Evolutionary conservation across 352 stramenopile species (phyloP).

Genomic region (Peronosclerospora sorghi): DNA sequence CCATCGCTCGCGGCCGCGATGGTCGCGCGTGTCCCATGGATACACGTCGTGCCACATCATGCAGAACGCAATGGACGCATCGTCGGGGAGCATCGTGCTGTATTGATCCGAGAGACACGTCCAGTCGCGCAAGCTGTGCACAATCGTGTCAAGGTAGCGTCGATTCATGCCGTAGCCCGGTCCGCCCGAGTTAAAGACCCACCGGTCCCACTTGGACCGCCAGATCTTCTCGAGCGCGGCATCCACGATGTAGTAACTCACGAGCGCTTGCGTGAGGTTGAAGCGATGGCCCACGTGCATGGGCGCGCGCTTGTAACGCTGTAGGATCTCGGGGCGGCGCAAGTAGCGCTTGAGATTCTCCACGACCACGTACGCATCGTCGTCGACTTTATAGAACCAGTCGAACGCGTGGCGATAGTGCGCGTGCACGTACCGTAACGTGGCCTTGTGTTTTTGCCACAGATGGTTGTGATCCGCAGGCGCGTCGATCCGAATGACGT

Average conservation of each 20-base stretch:
- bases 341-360: slow-evolving; percentile 70
- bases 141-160: slow-evolving; percentile 59
- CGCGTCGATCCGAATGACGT: slow-evolving; percentile 62
- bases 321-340: slow-evolving; percentile 47
- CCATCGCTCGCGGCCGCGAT: slow-evolving; percentile 62
- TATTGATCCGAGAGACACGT: slow-evolving; percentile 55
- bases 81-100: slow-evolving; percentile 69
- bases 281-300: slow-evolving; percentile 79
- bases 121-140: slow-evolving; percentile 39
- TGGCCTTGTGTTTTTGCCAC: slow-evolving; percentile 78
- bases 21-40: slow-evolving; percentile 64
- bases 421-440: slow-evolving; percentile 53
- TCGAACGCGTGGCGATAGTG: slow-evolving; percentile 69
- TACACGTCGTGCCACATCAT: slow-evolving; percentile 76
- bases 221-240: slow-evolving; percentile 41
- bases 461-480: slow-evolving; percentile 69
- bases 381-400: slow-evolving; percentile 82
- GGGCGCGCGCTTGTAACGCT: slow-evolving; percentile 33
- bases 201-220: slow-evolving; percentile 43
- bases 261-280: slow-evolving; percentile 54
- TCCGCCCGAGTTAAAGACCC: slow-evolving; percentile 75
- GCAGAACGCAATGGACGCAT: slow-evolving; percentile 74
- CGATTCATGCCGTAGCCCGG: slow-evolving; percentile 73
- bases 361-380: slow-evolving; percentile 75
- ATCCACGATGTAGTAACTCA: slow-evolving; percentile 76